Evolutionary conservation across 495 filamentous ascomycete genomes (phyloP), one percentile per base, ranked within the genome.

Genomic region (Diplogelasinospora grovesii): DNA sequence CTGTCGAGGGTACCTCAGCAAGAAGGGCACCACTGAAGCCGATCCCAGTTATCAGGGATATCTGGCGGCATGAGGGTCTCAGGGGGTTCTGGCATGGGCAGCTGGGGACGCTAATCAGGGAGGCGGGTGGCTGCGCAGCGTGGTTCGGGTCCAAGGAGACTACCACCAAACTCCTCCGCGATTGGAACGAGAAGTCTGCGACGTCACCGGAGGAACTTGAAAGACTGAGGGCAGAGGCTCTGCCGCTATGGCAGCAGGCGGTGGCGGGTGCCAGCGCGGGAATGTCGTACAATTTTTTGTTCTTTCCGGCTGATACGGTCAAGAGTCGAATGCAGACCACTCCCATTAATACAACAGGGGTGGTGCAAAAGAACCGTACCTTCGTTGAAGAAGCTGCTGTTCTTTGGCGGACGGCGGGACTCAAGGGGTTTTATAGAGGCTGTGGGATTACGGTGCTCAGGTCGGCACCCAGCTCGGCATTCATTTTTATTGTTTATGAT

Each of bases 111-210:
- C 70, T 99, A 28, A 83, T 97, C 43, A 81, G 93, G 9, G 93
- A 99, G 62, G 89, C 88, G 0, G 93, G 93, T 8, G 93, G 93
- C 2, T 84, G 79, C 33, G 86, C 87, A 14, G 88, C 89, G 2
- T 99, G 93, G 93, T 99, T 99, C 54, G 93, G 93, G 14, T 73
- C 77, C 38, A 94, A 94, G 55, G 93, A 97, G 65, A 88, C 84
- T 5, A 73, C 81, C 1, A 77, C 77, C 0, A 73, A 77, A 8
- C 59, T 85, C 21, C 83, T 96, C 57, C 54, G 63, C 28, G 49
- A 59, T n/a, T 41, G 57, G 39, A 68, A 69, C 43, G 59, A 62
- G 49, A 44, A 40, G 40, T 41, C 48, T 4, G 60, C 61, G 5
- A 45, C 43, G 6, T 46, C 53, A 15, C 48, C 63, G 7, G 35